Percentiles rank a stretch among this genome's conserved stretches.
phyloP scores from a whole-genome alignment of 2,329 filamentous ascomycete genomes.

The Epicoccum sorghinum region DNA sequence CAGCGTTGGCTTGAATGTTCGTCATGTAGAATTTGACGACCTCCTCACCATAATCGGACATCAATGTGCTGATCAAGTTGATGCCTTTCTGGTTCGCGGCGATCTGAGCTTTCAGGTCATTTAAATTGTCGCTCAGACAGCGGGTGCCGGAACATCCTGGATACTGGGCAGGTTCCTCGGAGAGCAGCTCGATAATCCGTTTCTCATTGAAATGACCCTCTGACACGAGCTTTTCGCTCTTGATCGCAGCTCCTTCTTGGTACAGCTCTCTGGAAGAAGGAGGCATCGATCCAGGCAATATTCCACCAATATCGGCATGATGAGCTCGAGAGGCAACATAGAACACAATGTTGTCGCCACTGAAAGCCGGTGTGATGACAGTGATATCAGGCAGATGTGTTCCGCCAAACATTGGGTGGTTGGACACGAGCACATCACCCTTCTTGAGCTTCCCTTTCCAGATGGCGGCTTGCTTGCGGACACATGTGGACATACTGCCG shows the following conservation, averaged over 20 bases:
- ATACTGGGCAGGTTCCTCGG: conserved; percentile 74
- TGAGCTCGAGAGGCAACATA: conserved; percentile 82
- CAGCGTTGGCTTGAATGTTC: conserved; percentile 81
- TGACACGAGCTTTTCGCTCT: conserved; percentile 71
- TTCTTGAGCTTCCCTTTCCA: conserved; percentile 79
- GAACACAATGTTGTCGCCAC: conserved; percentile 76
- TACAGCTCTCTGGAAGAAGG: conserved; percentile 69
- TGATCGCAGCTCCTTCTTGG: conserved; percentile 63
- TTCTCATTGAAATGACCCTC: conserved; percentile 80
- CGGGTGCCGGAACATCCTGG: conserved; percentile 79
- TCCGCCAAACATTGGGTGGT: conserved; percentile 83
- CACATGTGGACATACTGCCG: conserved; percentile 85
- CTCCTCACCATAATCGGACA: conserved; percentile 77
- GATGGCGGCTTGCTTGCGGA: conserved; percentile 77
- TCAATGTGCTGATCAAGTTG: conserved; percentile 73
- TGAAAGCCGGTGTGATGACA: conserved; percentile 79
- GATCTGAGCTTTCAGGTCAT: conserved; percentile 85
- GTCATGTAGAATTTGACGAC: conserved; percentile 85
- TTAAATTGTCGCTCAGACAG: conserved; percentile 81
- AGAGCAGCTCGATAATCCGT: conserved; percentile 72
- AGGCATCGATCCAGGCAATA: conserved; percentile 82
- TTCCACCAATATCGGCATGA: conserved; percentile 84
- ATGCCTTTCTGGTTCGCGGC: conserved; percentile 88
- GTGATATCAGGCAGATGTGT: conserved; percentile 86
- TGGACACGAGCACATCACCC: conserved; percentile 82